Evolutionary conservation across 2,329 filamentous ascomycete genomes (phyloP).

Genomic region (Mycosphaerella sp.): DNA sequence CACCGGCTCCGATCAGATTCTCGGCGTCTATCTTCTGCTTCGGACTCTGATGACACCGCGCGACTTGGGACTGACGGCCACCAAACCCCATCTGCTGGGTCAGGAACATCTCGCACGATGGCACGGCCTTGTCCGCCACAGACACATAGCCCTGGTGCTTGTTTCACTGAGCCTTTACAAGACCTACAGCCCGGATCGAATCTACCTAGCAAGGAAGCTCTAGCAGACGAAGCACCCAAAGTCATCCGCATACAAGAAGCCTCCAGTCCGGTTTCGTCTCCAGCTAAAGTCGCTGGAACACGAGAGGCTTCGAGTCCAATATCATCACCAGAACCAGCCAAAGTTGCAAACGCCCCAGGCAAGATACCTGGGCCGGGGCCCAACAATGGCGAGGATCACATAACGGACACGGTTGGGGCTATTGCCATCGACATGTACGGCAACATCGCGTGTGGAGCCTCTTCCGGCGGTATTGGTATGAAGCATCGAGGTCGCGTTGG

Average conservation of each 20-base stretch:
- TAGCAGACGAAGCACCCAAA: not conserved
- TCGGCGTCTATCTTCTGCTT: conserved; percentile 37
- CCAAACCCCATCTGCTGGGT: not conserved
- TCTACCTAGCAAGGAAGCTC: not conserved
- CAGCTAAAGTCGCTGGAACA: not conserved
- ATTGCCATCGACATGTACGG: conserved; percentile 84
- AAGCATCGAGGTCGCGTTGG: conserved; percentile 89
- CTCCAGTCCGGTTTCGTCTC: not conserved
- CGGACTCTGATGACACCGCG: conserved; percentile 20
- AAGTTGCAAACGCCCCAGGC: not conserved
- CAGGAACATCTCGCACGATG: not conserved
- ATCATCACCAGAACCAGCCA: not conserved
- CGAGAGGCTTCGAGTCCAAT: not conserved
- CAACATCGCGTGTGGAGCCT: conserved; percentile 87
- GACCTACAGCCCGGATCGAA: not conserved
- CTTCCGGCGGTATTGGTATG: conserved; percentile 97
- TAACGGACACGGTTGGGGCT: conserved; percentile 92
- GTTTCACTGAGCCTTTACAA: not conserved
- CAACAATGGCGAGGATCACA: conserved; percentile 47
- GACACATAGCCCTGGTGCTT: not conserved
- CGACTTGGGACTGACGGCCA: not conserved
- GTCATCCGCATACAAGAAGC: not conserved
- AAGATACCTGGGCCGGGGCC: conserved; percentile 1
- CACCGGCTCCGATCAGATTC: conserved; percentile 7
- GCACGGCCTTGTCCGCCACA: not conserved